Conservation (phyloP, 78 protist genomes). For the Guillardia theta region DNA sequence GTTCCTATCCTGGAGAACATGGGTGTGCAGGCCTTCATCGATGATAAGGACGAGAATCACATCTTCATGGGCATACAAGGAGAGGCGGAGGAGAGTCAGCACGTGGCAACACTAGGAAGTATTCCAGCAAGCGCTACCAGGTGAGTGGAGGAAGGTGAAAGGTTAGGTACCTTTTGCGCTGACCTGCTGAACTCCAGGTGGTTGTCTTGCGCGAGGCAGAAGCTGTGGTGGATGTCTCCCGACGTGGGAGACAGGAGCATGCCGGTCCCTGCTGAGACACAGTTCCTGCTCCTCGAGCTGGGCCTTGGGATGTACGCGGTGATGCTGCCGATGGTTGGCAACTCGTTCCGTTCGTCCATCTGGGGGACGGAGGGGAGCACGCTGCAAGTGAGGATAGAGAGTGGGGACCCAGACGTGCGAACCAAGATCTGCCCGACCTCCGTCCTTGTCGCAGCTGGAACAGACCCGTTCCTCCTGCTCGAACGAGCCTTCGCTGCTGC, state of each 20-base stretch:
- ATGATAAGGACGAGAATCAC: neutral
- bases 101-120: neutral
- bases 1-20: neutral
- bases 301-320: neutral
- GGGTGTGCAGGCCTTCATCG: neutral
- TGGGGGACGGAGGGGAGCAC: neutral
- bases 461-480: neutral
- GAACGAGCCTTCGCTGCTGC: neutral
- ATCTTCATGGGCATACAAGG: neutral
- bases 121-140: neutral
- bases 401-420: neutral
- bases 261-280: neutral
- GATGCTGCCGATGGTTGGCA: slow-evolving; percentile 38
- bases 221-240: slow-evolving; percentile 43
- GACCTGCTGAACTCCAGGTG: no score
- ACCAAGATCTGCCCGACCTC: neutral
- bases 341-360: slow-evolving; percentile 33
- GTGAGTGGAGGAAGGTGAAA: no score
- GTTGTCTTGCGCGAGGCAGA: slow-evolving; percentile 31
- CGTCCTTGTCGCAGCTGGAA: neutral
- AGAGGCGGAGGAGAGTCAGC: neutral
- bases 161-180: neutral
- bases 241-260: neutral
- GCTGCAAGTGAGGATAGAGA: neutral
- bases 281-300: neutral